Base-by-base conservation (phyloP, 148 eudicot species). In the Amaranthus cruentus region DNA sequence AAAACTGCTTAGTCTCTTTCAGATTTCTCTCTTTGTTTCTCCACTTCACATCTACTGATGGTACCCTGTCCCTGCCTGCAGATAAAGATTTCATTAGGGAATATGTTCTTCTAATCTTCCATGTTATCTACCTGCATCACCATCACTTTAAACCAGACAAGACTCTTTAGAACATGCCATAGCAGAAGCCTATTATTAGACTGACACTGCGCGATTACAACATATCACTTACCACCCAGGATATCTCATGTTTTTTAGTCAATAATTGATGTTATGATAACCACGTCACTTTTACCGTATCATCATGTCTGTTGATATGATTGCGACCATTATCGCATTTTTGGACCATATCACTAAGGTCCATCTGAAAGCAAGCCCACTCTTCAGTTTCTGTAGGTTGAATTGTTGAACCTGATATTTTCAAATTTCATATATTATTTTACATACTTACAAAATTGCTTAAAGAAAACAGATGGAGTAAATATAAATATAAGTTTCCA, bases 111-210 rank as follows among this genome's bases (percentile, higher is more conserved):
- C 38, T 28, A 28, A 28, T 28, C 38, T 28, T 28, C 38, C 55
- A 48, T 65, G 68, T 65, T 66, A 43, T 66, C 69, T 21, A 53
- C 43, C 66, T 47, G 15, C 75, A 69, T 62, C 65, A 77, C 11
- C 15, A 60, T 63, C 75, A 64, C 72, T 64, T 79, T 75, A 63
- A 51, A 68, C 68, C 68, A 78, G 81, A 66, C 47, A 53, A 59
- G 38, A 18, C 12, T 62, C 75, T 64, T 70, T 79, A 60, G 46
- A 75, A 78, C 78, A 71, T 75, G 81, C 72, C 66, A 73, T 47
- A 47, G 58, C 50, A 60, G 51, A 76, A 44, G 48, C 68, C 66
- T 56, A 18, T 21, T 56, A 55, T 10, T 62, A 47, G 47, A 78
- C 72, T 66, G 75, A 63, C 72, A 55, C 15, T 54, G 57, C 65